Conservation (phyloP, 768 basidiomycete species). For the Dacryopinax spathularia region DNA sequence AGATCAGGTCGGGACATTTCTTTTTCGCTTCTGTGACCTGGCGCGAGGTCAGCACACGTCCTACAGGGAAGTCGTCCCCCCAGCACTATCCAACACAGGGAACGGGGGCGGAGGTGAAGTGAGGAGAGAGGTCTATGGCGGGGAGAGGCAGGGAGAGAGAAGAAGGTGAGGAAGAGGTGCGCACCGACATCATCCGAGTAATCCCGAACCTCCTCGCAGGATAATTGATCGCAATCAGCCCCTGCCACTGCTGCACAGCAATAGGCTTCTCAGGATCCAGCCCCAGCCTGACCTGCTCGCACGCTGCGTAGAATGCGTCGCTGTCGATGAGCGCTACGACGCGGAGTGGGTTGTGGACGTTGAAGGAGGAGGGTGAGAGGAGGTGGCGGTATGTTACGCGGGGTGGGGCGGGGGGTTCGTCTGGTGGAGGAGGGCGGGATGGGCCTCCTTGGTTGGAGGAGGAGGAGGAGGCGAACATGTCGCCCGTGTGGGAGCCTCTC, state of each 20-base stretch:
- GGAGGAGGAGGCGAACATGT: neutral
- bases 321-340: slow-evolving; percentile 74
- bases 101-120: too few relatives aligned
- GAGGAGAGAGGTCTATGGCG: too few relatives aligned
- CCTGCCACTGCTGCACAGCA: slow-evolving; percentile 78
- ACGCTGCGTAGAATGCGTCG: slow-evolving; percentile 73
- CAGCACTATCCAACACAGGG: neutral
- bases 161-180: slow-evolving; percentile 12
- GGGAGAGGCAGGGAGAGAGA: neutral
- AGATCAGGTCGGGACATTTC: slow-evolving; percentile 67
- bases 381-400: slow-evolving; percentile 69
- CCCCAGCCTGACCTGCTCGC: slow-evolving; percentile 70
- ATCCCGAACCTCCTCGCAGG: slow-evolving; percentile 87
- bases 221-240: slow-evolving; percentile 89
- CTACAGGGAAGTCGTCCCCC: neutral
- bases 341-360: slow-evolving; percentile 20
- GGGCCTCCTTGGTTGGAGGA: neutral
- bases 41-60: too few relatives aligned
- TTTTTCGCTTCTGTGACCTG: slow-evolving; percentile 57
- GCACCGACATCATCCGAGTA: slow-evolving; percentile 68
- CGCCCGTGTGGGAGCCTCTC: neutral
- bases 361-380: slow-evolving; percentile 51
- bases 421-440: too few relatives aligned
- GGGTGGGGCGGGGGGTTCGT: too few relatives aligned
- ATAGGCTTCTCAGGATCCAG: slow-evolving; percentile 48